A percentile compares a stretch with the other conserved stretches of the same genome.
Conservation (phyloP, 2,329 filamentous ascomycete genomes). For the Verticillium klebahnii region DNA sequence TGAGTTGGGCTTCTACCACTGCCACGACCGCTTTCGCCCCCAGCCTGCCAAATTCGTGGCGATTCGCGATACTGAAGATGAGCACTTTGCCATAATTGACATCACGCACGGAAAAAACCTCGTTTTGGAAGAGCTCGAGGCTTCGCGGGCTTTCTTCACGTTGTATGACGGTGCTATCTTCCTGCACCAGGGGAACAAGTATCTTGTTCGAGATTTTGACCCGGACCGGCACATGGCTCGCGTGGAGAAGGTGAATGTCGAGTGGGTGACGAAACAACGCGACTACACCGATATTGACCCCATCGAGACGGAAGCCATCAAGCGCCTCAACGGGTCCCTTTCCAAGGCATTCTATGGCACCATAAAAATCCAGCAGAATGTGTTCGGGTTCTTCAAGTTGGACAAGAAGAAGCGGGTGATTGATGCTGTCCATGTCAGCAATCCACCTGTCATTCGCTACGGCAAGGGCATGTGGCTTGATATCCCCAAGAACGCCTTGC, state of each 20-base stretch:
- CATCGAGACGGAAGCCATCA: slow-evolving; percentile 83
- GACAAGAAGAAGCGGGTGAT: slow-evolving; percentile 80
- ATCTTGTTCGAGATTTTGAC: slow-evolving; percentile 84
- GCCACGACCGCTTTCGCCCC: slow-evolving; percentile 82
- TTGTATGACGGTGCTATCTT: slow-evolving; percentile 97
- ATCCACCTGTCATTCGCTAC: slow-evolving; percentile 79
- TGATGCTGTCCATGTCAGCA: slow-evolving; percentile 89
- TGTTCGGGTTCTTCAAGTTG: slow-evolving; percentile 98
- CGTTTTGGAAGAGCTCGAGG: slow-evolving; percentile 93
- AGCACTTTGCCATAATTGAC: slow-evolving; percentile 93
- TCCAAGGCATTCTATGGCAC: slow-evolving; percentile 78
- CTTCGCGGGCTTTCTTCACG: slow-evolving; percentile 89
- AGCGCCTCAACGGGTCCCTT: slow-evolving; percentile 57
- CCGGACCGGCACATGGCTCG: slow-evolving; percentile 77
- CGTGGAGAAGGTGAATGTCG: slow-evolving; percentile 83
- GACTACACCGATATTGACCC: slow-evolving; percentile 95
- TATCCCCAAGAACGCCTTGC: slow-evolving; percentile 72
- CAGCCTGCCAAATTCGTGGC: slow-evolving; percentile 77
- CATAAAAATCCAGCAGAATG: slow-evolving; percentile 80
- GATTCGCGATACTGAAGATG: slow-evolving; percentile 82
- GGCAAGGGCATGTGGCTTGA: slow-evolving; percentile 96
- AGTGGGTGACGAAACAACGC: slow-evolving; percentile 91
- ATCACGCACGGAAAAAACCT: slow-evolving; percentile 76
- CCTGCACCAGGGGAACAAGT: slow-evolving; percentile 90
- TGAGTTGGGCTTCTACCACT: slow-evolving; percentile 79